Evolutionary conservation across 345 rosid species (phyloP), one percentile per base, ranked within the genome.

Genomic region (Citrus inodora): DNA sequence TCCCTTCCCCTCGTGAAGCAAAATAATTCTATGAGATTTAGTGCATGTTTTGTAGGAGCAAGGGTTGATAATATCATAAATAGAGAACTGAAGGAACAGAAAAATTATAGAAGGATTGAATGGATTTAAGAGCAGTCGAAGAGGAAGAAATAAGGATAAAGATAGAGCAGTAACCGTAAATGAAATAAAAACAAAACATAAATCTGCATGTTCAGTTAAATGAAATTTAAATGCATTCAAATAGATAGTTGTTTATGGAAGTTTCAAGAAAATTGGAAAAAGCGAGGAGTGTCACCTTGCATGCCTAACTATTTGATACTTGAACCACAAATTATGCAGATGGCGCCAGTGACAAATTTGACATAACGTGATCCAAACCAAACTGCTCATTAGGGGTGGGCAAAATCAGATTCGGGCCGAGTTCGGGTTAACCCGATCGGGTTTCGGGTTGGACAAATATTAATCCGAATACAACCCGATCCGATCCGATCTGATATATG

Each of bases 331-430:
- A 74, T 76, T 74, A 78, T 76, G 61, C 78, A 68, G 80, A 48
- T 46, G 76, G 83, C 70, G 85, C 75, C n/a, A 81, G 76, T 24
- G 70, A 77, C 35, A 74, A 30, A 81, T 80, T 85, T 79, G 85
- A 82, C 67, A 84, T 80, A 59, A 76, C 76, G 63, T 87, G 90
- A 81, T 83, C 82, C 27, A 84, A 79, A 74, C 83, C 80, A 42
- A 95, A 89, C 64, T 89, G 92, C 84, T 89, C 88, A 61, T 92
- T 25, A 25, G 27, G 27, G 27, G 27, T 25, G 27, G 27, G 27
- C 27, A 25, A 25, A 25, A 25, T 25, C 27, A 25, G 1, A 25
- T 0, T 25, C 27, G 27, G 27, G 27, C 1, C 27, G 27, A 1
- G 27, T 25, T 25, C 27, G 27, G 1, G 27, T 25, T 25, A 25